Base-by-base conservation (phyloP, 2,329 filamentous ascomycete genomes). In the Coniella vitis region DNA sequence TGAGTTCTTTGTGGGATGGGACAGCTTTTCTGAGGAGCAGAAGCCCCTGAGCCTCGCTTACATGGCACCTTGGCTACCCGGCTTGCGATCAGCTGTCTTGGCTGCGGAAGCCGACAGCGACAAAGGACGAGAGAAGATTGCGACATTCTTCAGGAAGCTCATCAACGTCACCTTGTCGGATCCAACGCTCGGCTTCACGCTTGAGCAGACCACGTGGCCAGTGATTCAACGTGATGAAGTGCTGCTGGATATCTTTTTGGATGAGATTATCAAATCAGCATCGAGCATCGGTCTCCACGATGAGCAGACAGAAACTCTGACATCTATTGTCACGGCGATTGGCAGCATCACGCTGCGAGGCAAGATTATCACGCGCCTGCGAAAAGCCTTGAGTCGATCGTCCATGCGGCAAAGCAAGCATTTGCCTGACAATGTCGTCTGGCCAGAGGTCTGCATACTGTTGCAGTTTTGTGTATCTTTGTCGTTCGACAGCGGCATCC, bases 1-100 rank as follows among this genome's bases (percentile, higher is more conserved):
- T n/a, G 83, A 86, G 57, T 86, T 86, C 59, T 86, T 86, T 51
- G 79, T 84, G 20, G 80, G 82, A 16, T 86, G 83, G 83, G 81
- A 84, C 55, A 84, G 81, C 57, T 82, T 85, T 56, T 75, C 79
- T 1, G 77, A 83, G 31, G 78, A 84, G 48, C 83, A 86, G 59
- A 80, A 83, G 55, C 79, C 81, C 1, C 61, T 86, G 20, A 83
- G 81, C 55, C 69, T 86, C 25, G 76, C 81, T 5, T 86, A 86
- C 59, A 83, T 86, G 78, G 78, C 81, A 5, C 83, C 83, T 2
- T 86, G 83, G 83, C 68, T 86, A 34, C 71, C 76, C 5, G 76
- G 80, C 12, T 64, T 86, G 31, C 75, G 82, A 41, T 78, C 74
- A 2, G 74, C 75, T 47, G 70, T 86, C 3, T 65, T 86, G 16